Percentiles rank a stretch among this genome's conserved stretches.
phyloP scores from a whole-genome alignment of 164 flowering plant genomes.

The Aristolochia californica region DNA sequence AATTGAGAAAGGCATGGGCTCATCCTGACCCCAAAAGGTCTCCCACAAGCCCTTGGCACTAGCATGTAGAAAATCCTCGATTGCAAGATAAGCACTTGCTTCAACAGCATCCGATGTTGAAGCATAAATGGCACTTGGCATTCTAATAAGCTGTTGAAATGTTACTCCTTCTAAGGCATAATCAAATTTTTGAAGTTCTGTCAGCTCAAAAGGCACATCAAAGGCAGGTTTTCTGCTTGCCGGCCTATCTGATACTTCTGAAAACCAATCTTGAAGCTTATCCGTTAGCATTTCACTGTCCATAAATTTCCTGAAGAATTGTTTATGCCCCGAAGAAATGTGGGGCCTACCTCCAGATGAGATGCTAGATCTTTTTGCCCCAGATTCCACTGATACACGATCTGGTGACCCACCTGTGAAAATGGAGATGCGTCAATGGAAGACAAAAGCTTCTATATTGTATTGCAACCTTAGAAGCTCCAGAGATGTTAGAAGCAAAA shows the following conservation, averaged over 20 bases:
- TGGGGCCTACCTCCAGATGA: constrained; percentile 46
- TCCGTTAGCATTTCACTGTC: constrained; percentile 44
- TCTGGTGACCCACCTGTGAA: constrained; percentile 61
- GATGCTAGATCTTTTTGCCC: constrained; percentile 54
- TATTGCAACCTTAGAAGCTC: too few species aligned
- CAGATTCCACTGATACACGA: constrained; percentile 64
- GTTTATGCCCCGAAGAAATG: constrained; percentile 32
- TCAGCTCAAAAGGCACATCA: constrained; percentile 77
- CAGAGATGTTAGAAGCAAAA: too few species aligned
- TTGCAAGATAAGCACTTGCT: constrained; percentile 70
- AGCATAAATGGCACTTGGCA: constrained; percentile 81
- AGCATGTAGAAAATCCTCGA: constrained; percentile 87
- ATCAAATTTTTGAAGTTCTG: constrained; percentile 85
- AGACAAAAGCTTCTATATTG: too few species aligned
- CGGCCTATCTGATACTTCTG: constrained; percentile 29
- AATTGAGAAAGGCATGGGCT: constrained; percentile 63
- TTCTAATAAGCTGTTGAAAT: constrained; percentile 80
- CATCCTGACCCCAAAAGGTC: constrained; percentile 76
- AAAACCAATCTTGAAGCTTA: constrained; percentile 53
- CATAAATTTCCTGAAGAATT: constrained; percentile 61
- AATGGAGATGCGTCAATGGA: too few species aligned
- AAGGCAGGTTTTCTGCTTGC: constrained; percentile 20
- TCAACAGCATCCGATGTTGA: constrained; percentile 65
- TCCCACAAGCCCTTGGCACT: constrained; percentile 87
- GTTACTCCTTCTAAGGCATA: constrained; percentile 79